Base-by-base conservation (phyloP, 257 asterid species). In the Nyctanthes arbortristis region DNA sequence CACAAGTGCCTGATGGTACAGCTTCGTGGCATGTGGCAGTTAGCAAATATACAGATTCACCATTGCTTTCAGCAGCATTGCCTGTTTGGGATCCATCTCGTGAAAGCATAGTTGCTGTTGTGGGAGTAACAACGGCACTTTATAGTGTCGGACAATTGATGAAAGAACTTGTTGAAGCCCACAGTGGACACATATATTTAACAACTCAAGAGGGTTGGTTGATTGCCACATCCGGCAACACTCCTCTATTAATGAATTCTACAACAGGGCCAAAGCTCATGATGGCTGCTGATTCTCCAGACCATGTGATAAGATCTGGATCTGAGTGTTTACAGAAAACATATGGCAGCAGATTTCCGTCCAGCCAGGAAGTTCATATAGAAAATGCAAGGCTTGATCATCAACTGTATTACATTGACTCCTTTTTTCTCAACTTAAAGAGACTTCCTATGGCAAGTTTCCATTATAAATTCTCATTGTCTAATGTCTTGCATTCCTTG, bases 141-240 rank as follows among this genome's bases (percentile, higher is more conserved):
- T 92, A 86, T 49, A 92, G 98, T 35, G 98, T 92, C 0, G 98
- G 98, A 2, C 96, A 86, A 61, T 69, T 89, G 77, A 92, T 92
- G 98, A 89, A 82, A 76, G 98, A 92, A 71, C 77, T 92, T 24
- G 98, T 92, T 34, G 98, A 88, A 65, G 87, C 84, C 43, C 98
- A 92, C 27, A 90, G 97, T 73, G 98, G 98, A 27, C 95, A 92
- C 45, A 88, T 92, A 32, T 92, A 89, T 52, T 76, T 92, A 62
- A 92, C 98, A 64, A 88, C 97, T 70, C 98, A 90, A 43, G 96
- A 92, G 73, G 98, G 98, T 2, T 92, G 98, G 97, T 77, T 92
- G 40, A 84, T 92, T 28, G 96, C 98, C 56, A 92, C 98, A 49
- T 89, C 97, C 34, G 85, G 95, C 0, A 82, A 77, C 65, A 81